These are phyloP conservation scores for Colletotrichum liriopes DNA, from an alignment of 2,329 filamentous ascomycete species.

Conservation along the genomic window DNA sequence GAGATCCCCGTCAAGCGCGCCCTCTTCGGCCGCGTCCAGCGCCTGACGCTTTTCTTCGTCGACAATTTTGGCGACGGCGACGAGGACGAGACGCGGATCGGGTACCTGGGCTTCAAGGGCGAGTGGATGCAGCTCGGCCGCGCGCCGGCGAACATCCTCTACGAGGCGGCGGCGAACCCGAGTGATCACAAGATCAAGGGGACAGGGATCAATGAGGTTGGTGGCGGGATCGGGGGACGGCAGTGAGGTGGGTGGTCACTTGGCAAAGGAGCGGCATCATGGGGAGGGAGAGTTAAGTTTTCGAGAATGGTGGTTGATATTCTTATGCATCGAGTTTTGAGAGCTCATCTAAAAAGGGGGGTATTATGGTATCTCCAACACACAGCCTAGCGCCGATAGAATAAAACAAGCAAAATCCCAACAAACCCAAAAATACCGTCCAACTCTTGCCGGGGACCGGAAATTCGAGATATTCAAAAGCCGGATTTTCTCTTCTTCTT, in stretches of 20 bases:
- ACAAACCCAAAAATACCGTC: neutral
- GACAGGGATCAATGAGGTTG: constrained; percentile 68
- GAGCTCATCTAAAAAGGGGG: constrained; percentile 9
- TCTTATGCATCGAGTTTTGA: constrained; percentile 5
- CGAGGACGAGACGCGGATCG: constrained; percentile 84
- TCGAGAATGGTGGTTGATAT: neutral
- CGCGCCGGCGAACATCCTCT: constrained; percentile 88
- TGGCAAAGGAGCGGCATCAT: no score
- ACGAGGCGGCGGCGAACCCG: constrained; percentile 95
- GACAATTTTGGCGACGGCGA: constrained; percentile 90
- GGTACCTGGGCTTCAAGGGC: constrained; percentile 80
- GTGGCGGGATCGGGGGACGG: constrained; percentile 65
- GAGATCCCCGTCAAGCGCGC: constrained; percentile 92
- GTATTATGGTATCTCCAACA: constrained; percentile 19
- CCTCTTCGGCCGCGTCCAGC: constrained; percentile 88
- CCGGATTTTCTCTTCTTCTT: constrained; percentile 41
- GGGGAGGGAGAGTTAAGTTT: neutral
- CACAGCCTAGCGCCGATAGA: constrained; percentile 13
- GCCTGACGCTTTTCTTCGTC: constrained; percentile 87
- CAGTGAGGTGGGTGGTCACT: neutral
- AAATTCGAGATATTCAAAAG: constrained; percentile 4
- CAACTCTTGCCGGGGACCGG: no score
- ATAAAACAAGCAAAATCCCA: constrained; percentile 10
- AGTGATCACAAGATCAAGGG: constrained; percentile 84
- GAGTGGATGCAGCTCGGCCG: constrained; percentile 87